A percentile compares a stretch with the other conserved stretches of the same genome.
These are phyloP conservation scores for Aschersonia sp. DNA, from an alignment of 2,329 filamentous ascomycete genomes.

Conservation along the genomic window DNA sequence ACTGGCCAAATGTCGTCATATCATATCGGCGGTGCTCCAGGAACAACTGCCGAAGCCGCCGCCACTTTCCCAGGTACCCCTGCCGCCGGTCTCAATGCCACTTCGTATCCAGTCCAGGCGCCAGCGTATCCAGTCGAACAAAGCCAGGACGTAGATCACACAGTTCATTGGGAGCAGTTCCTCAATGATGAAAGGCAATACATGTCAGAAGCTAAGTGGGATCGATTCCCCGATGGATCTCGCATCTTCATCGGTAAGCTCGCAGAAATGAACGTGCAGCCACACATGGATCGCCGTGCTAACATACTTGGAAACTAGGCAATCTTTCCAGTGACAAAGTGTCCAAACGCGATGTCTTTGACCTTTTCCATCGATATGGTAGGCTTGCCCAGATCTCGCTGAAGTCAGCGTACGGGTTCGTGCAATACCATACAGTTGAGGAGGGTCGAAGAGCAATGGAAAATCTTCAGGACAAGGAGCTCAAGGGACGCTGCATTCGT, in stretches of 20 bases:
- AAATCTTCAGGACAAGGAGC: slow-evolving; percentile 62
- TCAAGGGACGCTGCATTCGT: slow-evolving; percentile 91
- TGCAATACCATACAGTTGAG: slow-evolving; percentile 70
- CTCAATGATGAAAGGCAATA: slow-evolving; percentile 59
- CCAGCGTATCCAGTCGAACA: slow-evolving; percentile 14
- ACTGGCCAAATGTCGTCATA: slow-evolving; percentile 19
- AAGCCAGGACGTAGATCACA: slow-evolving; percentile 31
- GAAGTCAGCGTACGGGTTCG: slow-evolving; percentile 93
- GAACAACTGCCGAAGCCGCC: slow-evolving; percentile 15
- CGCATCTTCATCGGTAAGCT: slow-evolving; percentile 66
- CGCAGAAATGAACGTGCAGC: slow-evolving; percentile 2
- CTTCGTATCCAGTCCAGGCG: slow-evolving; percentile 12
- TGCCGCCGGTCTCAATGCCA: slow-evolving; percentile 13
- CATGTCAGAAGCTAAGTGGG: slow-evolving; percentile 67
- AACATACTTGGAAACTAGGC: slow-evolving; percentile 30
- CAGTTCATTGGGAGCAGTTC: slow-evolving; percentile 59
- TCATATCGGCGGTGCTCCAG: slow-evolving; percentile 16
- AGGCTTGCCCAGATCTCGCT: slow-evolving; percentile 87
- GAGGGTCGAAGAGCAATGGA: slow-evolving; percentile 65
- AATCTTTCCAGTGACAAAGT: slow-evolving; percentile 89
- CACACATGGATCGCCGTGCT: neutral
- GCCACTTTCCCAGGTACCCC: slow-evolving; percentile 16
- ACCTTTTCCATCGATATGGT: slow-evolving; percentile 75
- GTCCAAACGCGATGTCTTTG: slow-evolving; percentile 85
- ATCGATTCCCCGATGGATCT: slow-evolving; percentile 63